Evolutionary conservation across 177 flowering plant species (phyloP).

Genomic region (Tripterygium wilfordii): DNA sequence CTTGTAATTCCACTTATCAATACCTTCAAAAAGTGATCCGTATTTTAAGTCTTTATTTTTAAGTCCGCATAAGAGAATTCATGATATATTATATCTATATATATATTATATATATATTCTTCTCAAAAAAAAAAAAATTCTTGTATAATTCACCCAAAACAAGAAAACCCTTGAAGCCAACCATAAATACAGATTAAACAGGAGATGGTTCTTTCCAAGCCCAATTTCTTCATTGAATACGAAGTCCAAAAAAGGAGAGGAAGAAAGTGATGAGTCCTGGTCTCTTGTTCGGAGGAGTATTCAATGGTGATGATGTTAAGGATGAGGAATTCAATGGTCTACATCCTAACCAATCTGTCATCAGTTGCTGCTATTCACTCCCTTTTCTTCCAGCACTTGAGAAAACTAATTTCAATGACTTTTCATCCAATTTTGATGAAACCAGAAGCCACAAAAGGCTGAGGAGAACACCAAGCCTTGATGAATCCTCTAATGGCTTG

Average conservation of each 20-base stretch:
- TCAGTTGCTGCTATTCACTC: slow-evolving; percentile 17
- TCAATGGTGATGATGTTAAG: neutral
- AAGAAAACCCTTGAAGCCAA: no score
- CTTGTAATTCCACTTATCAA: no score
- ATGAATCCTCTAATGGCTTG: slow-evolving; percentile 16
- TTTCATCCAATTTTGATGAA: slow-evolving; percentile 16
- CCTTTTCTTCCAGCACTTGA: slow-evolving; percentile 14
- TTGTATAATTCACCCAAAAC: no score
- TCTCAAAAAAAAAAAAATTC: no score
- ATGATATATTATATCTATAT: no score
- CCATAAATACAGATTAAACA: no score
- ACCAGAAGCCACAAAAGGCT: slow-evolving; percentile 10
- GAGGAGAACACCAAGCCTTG: slow-evolving; percentile 1
- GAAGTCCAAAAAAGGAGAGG: neutral
- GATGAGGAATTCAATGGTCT: slow-evolving; percentile 12
- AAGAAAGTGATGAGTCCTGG: neutral
- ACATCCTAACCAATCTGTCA: slow-evolving; percentile 19
- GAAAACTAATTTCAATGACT: slow-evolving; percentile 5
- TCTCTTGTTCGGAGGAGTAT: neutral
- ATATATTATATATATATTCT: no score
- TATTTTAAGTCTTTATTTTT: no score
- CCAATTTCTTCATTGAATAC: no score
- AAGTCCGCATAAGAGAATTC: no score
- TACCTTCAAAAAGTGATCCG: no score
- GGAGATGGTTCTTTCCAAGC: no score